Percentiles rank a stretch among this genome's conserved stretches.
Evolutionary conservation across 2,329 filamentous ascomycete genomes (phyloP).

Genomic region (Colletotrichum paranaense): DNA sequence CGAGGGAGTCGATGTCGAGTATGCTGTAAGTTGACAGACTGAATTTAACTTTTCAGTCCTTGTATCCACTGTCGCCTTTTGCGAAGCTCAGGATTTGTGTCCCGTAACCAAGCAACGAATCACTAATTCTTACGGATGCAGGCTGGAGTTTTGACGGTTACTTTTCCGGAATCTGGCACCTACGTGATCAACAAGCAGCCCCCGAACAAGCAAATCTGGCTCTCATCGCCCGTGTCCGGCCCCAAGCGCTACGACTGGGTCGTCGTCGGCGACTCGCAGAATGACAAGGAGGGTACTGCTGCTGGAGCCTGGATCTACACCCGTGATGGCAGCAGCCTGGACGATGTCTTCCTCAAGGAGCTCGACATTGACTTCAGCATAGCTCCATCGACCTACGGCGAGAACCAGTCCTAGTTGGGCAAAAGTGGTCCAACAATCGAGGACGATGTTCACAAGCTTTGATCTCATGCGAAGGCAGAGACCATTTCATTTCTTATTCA

Average conservation of each 20-base stretch:
- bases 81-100: slow-evolving; percentile 13
- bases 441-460: not conserved
- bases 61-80: not conserved
- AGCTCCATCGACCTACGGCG: slow-evolving; percentile 37
- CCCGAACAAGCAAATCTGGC: slow-evolving; percentile 97
- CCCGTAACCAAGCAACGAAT: slow-evolving; percentile 22
- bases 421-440: not conserved
- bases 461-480: no score
- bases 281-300: slow-evolving; percentile 82
- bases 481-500: not conserved
- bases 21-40: slow-evolving; percentile 70
- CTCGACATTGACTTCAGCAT: slow-evolving; percentile 72
- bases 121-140: slow-evolving; percentile 48
- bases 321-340: slow-evolving; percentile 82
- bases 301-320: slow-evolving; percentile 87
- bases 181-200: slow-evolving; percentile 99
- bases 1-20: slow-evolving; percentile 89
- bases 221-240: slow-evolving; percentile 89
- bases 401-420: slow-evolving; percentile 29
- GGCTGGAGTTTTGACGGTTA: slow-evolving; percentile 88
- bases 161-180: slow-evolving; percentile 75
- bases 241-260: slow-evolving; percentile 97
- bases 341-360: slow-evolving; percentile 79
- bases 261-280: slow-evolving; percentile 75
- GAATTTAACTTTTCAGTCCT: not conserved